A percentile compares a stretch with the other conserved stretches of the same genome.
Conservation (phyloP, 2,329 filamentous ascomycete species). For the Fusarium sp. region DNA sequence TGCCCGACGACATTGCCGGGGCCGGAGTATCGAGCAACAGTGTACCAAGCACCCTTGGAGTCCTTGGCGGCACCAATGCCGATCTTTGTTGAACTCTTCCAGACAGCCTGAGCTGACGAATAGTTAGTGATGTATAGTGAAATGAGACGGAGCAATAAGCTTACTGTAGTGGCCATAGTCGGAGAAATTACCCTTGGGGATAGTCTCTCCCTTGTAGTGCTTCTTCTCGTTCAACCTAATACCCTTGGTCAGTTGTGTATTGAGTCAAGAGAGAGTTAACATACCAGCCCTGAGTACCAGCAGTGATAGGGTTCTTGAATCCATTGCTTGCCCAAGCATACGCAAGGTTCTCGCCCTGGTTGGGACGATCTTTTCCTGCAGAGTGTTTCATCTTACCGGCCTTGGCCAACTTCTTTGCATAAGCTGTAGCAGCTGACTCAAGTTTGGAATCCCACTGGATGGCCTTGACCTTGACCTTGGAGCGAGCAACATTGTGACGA, state of each 20-base stretch:
- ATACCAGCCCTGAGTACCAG: constrained; percentile 34
- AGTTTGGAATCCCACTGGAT: constrained; percentile 35
- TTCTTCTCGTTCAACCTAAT: constrained; percentile 33
- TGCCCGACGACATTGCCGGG: constrained; percentile 49
- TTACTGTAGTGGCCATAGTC: constrained; percentile 48
- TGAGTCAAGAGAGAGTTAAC: fast-evolving
- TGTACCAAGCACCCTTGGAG: constrained; percentile 47
- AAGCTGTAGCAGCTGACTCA: constrained; percentile 18
- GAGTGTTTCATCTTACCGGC: constrained; percentile 33
- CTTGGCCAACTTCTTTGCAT: constrained; percentile 34
- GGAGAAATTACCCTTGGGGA: constrained; percentile 40
- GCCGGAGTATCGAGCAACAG: constrained; percentile 50
- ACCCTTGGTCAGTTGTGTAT: background rate
- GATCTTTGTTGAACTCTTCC: constrained; percentile 49
- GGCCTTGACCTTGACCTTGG: constrained; percentile 24
- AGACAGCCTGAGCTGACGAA: constrained; percentile 46
- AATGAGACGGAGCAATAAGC: fast-evolving
- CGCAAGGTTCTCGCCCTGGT: constrained; percentile 42
- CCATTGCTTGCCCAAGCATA: constrained; percentile 29
- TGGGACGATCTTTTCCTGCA: background rate
- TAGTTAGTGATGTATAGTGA: background rate
- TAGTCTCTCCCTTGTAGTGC: constrained; percentile 35
- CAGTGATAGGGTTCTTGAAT: constrained; percentile 24
- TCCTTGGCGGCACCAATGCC: constrained; percentile 48
- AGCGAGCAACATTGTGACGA: constrained; percentile 35